Base-by-base conservation (phyloP, 371 early-diverging fungal genomes). In the Choanephora cucurbitarum region DNA sequence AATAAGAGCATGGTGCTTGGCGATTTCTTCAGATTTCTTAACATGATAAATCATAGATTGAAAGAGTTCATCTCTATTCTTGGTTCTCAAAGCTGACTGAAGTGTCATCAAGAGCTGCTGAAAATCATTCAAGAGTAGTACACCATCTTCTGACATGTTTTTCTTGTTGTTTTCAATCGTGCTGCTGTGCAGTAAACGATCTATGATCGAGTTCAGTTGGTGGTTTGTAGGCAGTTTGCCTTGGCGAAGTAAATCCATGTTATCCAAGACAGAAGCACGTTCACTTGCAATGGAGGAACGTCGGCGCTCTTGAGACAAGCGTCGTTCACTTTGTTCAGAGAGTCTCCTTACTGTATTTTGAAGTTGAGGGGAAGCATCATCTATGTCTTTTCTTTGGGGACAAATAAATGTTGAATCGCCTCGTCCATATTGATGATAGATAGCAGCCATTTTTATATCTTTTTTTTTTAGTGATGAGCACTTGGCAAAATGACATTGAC, bases 161-260 rank as follows among this genome's bases (percentile, higher is more conserved):
- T 14, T 24, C 17, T 62, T 62, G 17, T 74, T 73, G 6, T 63
- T 47, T 28, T 72, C 57, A 18, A 60, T 60, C 1, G 47, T 23
- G 11, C 18, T 14, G 31, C 61, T 60, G 17, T 37, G 37, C 23
- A 55, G 31, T 13, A 60, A 19, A 0, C 43, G 32, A 14, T 49
- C 33, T 3, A 55, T 60, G 37, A 34, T 32, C 2, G 23, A 6
- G 31, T 40, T 31, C 19, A 60, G 44, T 53, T 87, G 83, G 0
- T 74, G 74, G 43, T 87, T 87, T 42, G 74, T 83, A n/a, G 87
- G 87, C 19, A 87, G 58, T 45, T 80, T 81, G 3, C 87, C 87
- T 28, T 77, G 50, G 11, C 44, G 52, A 18, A 84, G 22, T 0
- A 82, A 82, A 28, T 80, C 72, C 41, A 77, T 21, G 24, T 28